phyloP scores from a whole-genome alignment of 805 yeast genomes.

The Metschnikowia henanensis region DNA sequence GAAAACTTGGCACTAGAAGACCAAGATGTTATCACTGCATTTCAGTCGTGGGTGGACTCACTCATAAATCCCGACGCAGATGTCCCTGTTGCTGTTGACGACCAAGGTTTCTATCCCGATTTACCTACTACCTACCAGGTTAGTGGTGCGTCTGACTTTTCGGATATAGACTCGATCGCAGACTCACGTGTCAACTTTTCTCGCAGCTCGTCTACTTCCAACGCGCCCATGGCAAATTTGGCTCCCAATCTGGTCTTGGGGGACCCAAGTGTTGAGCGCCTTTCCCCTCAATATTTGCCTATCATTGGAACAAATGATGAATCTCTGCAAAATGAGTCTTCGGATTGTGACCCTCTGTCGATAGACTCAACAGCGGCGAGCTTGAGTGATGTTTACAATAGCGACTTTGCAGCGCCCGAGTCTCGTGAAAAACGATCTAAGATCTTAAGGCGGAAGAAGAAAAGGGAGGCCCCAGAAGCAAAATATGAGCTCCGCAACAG shows the following conservation, averaged over 20 bases:
- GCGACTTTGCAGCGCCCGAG: constrained; percentile 5
- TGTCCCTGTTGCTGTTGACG: constrained; percentile 24
- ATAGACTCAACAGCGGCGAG: constrained; percentile 4
- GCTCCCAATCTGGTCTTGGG: not conserved
- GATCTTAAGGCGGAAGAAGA: constrained; percentile 4
- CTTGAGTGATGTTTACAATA: constrained; percentile 12
- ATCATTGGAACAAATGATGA: not conserved
- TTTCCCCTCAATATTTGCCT: constrained; percentile 7
- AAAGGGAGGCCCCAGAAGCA: constrained; percentile 4
- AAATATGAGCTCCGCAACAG: constrained; percentile 40
- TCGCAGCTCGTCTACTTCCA: constrained; percentile 1
- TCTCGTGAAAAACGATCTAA: not conserved
- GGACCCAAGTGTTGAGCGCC: not conserved
- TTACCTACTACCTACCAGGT: constrained; percentile 15
- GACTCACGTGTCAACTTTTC: constrained; percentile 4
- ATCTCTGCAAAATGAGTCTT: not conserved
- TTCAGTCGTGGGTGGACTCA: constrained; percentile 29
- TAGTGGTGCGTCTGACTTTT: constrained; percentile 23
- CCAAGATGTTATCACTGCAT: constrained; percentile 5
- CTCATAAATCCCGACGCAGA: constrained; percentile 24
- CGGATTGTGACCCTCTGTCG: constrained; percentile 18
- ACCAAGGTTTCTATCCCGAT: constrained; percentile 42
- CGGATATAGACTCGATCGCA: constrained; percentile 32
- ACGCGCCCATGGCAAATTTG: not conserved
- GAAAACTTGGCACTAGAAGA: constrained; percentile 7